These are phyloP conservation scores for Primulina eburnea DNA, from an alignment of 257 asterid species.

Conservation along the genomic window DNA sequence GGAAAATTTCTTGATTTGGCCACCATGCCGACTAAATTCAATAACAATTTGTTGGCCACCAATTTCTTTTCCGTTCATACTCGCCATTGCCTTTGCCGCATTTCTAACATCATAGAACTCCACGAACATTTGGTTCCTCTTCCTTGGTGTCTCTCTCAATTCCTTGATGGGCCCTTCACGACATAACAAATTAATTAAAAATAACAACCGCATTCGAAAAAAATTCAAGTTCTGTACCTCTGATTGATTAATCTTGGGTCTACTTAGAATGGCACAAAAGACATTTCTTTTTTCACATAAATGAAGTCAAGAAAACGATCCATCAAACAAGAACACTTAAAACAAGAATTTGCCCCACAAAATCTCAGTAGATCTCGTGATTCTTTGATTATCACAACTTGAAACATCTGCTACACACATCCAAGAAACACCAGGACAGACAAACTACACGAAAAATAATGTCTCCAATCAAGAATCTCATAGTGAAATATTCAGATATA, in stretches of 20 bases:
- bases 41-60: slow-evolving; percentile 44
- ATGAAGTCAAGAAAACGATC: slow-evolving; percentile 52
- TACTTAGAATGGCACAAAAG: slow-evolving; percentile 22
- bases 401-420: slow-evolving; percentile 3
- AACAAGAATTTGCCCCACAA: slow-evolving; percentile 27
- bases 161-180: slow-evolving; percentile 76
- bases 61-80: slow-evolving; percentile 53
- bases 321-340: slow-evolving; percentile 24
- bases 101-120: slow-evolving; percentile 79
- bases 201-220: neutral
- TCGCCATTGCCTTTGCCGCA: slow-evolving; percentile 65
- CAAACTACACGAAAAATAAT: neutral
- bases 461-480: neutral
- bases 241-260: neutral
- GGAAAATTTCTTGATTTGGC: slow-evolving; percentile 34
- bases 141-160: slow-evolving; percentile 84
- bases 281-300: slow-evolving; percentile 31
- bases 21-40: slow-evolving; percentile 83
- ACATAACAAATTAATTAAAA: neutral
- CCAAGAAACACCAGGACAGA: neutral
- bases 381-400: slow-evolving; percentile 22
- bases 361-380: slow-evolving; percentile 29
- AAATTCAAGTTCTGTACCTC: neutral
- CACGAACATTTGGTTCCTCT: slow-evolving; percentile 61
- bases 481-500: neutral